Conservation (phyloP, 1,284 basidiomycete species). For the Puccinia novopanici region DNA sequence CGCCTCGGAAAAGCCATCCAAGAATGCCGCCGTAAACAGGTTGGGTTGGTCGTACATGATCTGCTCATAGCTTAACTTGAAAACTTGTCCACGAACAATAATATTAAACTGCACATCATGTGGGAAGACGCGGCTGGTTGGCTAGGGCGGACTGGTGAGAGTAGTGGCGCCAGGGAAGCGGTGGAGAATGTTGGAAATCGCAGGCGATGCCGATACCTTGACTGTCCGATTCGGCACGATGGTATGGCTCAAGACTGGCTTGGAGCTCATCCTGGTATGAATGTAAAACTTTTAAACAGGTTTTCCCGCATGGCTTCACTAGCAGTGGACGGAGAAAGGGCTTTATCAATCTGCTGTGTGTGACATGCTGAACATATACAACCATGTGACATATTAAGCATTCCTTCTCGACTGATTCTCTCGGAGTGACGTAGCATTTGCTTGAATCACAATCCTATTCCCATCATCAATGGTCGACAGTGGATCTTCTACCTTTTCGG, state of each 20-base stretch:
- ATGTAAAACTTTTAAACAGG: too few species aligned
- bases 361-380: not conserved
- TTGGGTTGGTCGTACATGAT: constrained; percentile 43
- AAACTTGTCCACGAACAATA: constrained; percentile 29
- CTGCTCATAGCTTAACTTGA: constrained; percentile 37
- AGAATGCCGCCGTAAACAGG: constrained; percentile 32
- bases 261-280: constrained; percentile 5
- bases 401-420: too few species aligned
- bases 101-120: constrained; percentile 29
- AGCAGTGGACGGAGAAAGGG: too few species aligned
- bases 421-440: too few species aligned
- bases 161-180: not conserved
- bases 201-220: constrained; percentile 10
- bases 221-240: constrained; percentile 3
- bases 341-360: not conserved
- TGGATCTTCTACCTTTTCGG: not conserved
- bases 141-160: not conserved
- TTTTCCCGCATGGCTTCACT: not conserved
- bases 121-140: not conserved
- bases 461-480: not conserved
- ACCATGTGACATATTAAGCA: not conserved
- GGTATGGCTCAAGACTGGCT: constrained; percentile 28
- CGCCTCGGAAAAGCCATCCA: constrained; percentile 25
- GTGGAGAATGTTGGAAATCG: constrained; percentile 1
- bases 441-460: not conserved